phyloP scores from a whole-genome alignment of 1,139 yeast genomes.

The Nakaseomyces sp. region DNA sequence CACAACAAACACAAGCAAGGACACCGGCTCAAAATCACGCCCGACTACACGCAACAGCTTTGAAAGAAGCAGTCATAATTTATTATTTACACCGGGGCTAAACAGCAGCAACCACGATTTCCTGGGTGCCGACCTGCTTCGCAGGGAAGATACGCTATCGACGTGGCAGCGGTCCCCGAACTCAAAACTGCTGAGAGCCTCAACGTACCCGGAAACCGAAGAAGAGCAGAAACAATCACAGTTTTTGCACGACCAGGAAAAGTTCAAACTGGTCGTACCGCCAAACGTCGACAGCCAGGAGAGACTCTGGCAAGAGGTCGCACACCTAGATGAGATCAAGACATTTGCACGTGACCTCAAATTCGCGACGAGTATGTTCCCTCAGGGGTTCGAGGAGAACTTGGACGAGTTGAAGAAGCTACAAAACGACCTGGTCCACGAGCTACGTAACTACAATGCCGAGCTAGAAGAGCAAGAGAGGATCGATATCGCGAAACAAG shows the following conservation, averaged over 20 bases:
- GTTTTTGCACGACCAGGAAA: not conserved
- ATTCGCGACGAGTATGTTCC: slow-evolving; percentile 42
- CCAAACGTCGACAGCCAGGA: slow-evolving; percentile 60
- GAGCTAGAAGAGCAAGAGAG: slow-evolving; percentile 14
- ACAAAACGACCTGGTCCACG: slow-evolving; percentile 51
- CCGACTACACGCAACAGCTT: not conserved
- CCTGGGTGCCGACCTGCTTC: not conserved
- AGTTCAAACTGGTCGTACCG: slow-evolving; percentile 35
- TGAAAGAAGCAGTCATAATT: not conserved
- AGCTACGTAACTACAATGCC: slow-evolving; percentile 36
- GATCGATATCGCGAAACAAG: slow-evolving; percentile 11
- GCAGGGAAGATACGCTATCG: not conserved
- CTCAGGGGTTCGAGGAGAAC: slow-evolving; percentile 50
- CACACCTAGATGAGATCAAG: slow-evolving; percentile 67
- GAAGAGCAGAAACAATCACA: slow-evolving; percentile 2
- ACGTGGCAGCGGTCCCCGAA: slow-evolving; percentile 1
- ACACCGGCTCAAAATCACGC: too few relatives aligned
- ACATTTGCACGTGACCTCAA: slow-evolving; percentile 50
- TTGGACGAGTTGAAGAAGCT: slow-evolving; percentile 46
- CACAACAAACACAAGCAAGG: not conserved
- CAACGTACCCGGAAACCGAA: slow-evolving; percentile 5
- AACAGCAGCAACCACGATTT: not conserved
- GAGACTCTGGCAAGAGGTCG: slow-evolving; percentile 75
- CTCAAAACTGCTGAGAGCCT: not conserved
- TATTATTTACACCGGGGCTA: not conserved